phyloP scores from a whole-genome alignment of 108 stramenopile species.

The Poteriospumella lacustris region DNA sequence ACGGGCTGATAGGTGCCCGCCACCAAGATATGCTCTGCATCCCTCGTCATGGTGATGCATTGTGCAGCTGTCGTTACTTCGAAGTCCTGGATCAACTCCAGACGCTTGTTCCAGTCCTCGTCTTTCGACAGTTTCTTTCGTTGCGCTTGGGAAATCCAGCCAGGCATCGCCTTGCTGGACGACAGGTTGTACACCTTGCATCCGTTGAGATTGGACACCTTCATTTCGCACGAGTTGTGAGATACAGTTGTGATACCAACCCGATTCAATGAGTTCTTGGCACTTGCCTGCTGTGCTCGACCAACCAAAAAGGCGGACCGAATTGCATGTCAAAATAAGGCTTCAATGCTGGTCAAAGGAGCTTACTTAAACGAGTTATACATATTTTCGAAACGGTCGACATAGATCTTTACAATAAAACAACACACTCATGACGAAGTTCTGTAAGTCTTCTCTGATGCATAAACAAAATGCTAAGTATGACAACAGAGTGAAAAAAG shows the following conservation, averaged over 20 bases:
- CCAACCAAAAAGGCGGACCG: too few relatives aligned
- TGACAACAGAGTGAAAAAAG: too few relatives aligned
- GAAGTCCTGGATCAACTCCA: constrained; percentile 97
- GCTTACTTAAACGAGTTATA: not conserved
- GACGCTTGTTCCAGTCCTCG: constrained; percentile 75
- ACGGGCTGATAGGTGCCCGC: constrained; percentile 89
- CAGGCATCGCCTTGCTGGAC: constrained; percentile 78
- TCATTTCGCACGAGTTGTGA: too few relatives aligned
- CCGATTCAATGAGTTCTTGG: too few relatives aligned
- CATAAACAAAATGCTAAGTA: too few relatives aligned
- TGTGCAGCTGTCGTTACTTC: constrained; percentile 80
- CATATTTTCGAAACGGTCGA: not conserved
- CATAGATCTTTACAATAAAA: not conserved
- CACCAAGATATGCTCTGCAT: constrained; percentile 82
- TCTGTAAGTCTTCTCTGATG: too few relatives aligned
- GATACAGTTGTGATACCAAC: too few relatives aligned
- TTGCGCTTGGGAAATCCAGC: constrained; percentile 90
- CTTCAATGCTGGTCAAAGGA: not conserved
- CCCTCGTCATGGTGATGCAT: constrained; percentile 67
- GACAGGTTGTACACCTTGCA: constrained; percentile 80
- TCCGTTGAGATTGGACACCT: constrained; percentile 74
- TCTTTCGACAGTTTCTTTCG: constrained; percentile 82
- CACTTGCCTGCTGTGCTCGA: too few relatives aligned
- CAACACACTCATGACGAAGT: too few relatives aligned
- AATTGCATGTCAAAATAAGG: too few relatives aligned